Conservation (phyloP, 1,139 yeast genomes). For the Diutina siamensis region DNA sequence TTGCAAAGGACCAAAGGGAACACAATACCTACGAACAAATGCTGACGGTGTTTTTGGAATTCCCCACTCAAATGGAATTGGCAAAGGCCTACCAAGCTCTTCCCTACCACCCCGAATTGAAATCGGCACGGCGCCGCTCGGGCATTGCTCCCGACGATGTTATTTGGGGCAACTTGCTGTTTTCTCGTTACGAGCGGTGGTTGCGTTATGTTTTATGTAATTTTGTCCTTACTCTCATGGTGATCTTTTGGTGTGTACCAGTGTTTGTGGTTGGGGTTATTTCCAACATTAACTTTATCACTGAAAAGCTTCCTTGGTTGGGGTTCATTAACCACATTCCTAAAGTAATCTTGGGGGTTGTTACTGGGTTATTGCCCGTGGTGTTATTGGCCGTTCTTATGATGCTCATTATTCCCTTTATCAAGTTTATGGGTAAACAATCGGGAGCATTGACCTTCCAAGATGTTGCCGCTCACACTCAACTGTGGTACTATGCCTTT, state of each 20-base stretch:
- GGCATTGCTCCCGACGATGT: constrained; percentile 55
- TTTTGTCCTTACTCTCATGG: constrained; percentile 44
- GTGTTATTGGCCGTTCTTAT: constrained; percentile 54
- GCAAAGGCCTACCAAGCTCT: constrained; percentile 58
- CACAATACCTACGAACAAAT: constrained; percentile 24
- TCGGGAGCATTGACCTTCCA: constrained; percentile 66
- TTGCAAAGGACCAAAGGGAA: constrained; percentile 37
- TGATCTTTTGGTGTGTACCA: constrained; percentile 78
- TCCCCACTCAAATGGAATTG: constrained; percentile 58
- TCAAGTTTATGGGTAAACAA: constrained; percentile 52
- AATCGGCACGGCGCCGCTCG: constrained; percentile 31
- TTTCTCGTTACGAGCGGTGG: constrained; percentile 78
- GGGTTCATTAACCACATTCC: constrained; percentile 58
- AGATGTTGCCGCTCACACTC: constrained; percentile 69
- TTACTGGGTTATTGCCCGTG: constrained; percentile 72
- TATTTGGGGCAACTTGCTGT: constrained; percentile 58
- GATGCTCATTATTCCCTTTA: constrained; percentile 69
- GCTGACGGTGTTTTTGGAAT: constrained; percentile 54
- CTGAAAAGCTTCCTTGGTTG: constrained; percentile 49
- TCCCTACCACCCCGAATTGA: constrained; percentile 41
- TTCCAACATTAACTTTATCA: constrained; percentile 59
- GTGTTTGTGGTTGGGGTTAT: constrained; percentile 76
- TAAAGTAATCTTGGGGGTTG: constrained; percentile 40
- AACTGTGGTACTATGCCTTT: constrained; percentile 79
- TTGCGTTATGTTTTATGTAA: constrained; percentile 47